These are phyloP conservation scores for Aspergillus mulundensis DNA, from an alignment of 495 filamentous ascomycete genomes.

Conservation along the genomic window DNA sequence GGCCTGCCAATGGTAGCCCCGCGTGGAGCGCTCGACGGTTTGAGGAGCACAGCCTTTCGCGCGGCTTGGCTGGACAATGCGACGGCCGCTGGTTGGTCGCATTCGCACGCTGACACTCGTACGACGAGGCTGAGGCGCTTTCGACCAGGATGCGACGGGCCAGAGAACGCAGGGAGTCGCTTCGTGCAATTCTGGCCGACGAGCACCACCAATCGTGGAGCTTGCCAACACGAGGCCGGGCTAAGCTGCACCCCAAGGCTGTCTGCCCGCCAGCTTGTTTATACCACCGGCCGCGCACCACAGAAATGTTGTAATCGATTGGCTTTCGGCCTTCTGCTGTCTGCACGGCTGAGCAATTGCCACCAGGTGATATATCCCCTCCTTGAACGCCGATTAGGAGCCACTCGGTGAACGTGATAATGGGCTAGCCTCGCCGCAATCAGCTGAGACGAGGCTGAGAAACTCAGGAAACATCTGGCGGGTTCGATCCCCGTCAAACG, in stretches of 20 bases:
- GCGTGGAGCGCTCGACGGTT: not conserved
- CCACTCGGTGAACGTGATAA: not conserved
- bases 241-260: not conserved
- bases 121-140: not conserved
- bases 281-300: not conserved
- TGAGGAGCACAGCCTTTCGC: not conserved
- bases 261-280: not conserved
- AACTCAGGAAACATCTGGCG: not conserved
- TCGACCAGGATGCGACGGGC: not conserved
- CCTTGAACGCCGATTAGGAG: not conserved
- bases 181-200: not conserved
- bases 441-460: not conserved
- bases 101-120: not conserved
- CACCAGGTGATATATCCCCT: not conserved
- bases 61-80: not conserved
- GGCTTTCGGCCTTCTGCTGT: not conserved
- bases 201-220: not conserved
- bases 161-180: not conserved
- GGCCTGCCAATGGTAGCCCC: not conserved
- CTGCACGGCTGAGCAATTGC: not conserved
- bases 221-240: not conserved
- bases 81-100: not conserved
- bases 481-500: not conserved
- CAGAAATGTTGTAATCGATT: not conserved
- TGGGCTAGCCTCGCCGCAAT: not conserved